Base-by-base conservation (phyloP, 176 grass and related monocot species). In the Saccharum spontaneum region DNA sequence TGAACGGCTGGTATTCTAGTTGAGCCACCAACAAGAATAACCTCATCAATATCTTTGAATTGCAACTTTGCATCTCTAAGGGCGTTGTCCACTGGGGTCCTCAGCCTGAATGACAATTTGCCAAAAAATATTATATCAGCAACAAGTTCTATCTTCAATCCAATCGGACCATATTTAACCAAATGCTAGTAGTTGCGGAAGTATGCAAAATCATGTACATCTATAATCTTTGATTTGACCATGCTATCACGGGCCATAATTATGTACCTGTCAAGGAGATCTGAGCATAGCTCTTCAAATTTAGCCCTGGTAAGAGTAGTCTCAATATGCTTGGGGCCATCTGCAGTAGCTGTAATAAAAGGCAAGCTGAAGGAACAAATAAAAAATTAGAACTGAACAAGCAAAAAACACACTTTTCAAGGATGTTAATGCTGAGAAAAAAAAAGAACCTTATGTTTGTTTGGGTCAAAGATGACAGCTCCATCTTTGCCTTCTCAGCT, bases 401-500 rank as follows among this genome's bases (percentile, higher is more conserved):
- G 23, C 34, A 75, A 64, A 82, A 40, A 23, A 77, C 41, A 60
- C 20, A 1, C 0, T 69, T 68, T 69, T 68, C 1, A 71, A 23
- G 65, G 8, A 49, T 28, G 41, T n/a, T 26, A 8, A 4, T 37
- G 38, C 23, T 70, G 23, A 73, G 18, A 2, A 69, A 62, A 69
- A 62, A 28, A 40, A 71, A 77, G 68, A 76, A 85, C 93, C 90
- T 92, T 50, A 95, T 80, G 44, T 89, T 95, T 89, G 93, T 95
- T 77, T 92, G 90, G 17, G 83, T 89, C 88, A 92, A 84, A 0
- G 86, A 79, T 40, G 93, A 95, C 23, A 95, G 64, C 67, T 95
- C 93, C 90, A 92, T 95, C 45, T 95, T 95, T 41, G 90, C 93
- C 80, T 95, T 92, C 80, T 95, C 93, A 79, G 93, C 88, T 84